These are phyloP conservation scores for Cerrena zonata DNA, from an alignment of 1,284 basidiomycete species.

Conservation along the genomic window DNA sequence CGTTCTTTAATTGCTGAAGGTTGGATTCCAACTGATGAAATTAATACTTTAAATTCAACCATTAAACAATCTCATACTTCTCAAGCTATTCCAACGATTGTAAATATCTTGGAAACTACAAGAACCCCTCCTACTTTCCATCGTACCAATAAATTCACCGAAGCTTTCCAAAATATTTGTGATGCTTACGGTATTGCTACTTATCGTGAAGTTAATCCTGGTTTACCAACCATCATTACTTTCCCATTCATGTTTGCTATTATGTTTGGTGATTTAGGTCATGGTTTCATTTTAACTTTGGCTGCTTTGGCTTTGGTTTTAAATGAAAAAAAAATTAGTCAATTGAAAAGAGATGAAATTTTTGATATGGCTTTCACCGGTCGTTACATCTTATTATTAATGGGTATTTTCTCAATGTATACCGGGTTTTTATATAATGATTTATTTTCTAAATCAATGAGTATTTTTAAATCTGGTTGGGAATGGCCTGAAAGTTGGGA, in stretches of 20 bases:
- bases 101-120: conserved; percentile 85
- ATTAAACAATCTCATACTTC: neutral
- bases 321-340: conserved; percentile 76
- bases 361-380: conserved; percentile 49
- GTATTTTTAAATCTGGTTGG: too few species aligned
- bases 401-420: conserved; percentile 94
- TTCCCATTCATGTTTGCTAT: conserved; percentile 99
- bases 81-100: conserved; percentile 62
- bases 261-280: conserved; percentile 99
- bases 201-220: conserved; percentile 97
- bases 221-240: conserved; percentile 87
- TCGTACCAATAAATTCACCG: conserved; percentile 94
- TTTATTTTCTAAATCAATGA: conserved; percentile 91
- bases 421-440: conserved; percentile 99
- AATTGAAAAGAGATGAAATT: conserved; percentile 75
- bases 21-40: conserved; percentile 92
- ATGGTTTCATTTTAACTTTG: conserved; percentile 80
- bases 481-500: too few species aligned
- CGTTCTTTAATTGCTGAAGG: conserved; percentile 97
- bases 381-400: conserved; percentile 95
- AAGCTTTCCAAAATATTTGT: conserved; percentile 96
- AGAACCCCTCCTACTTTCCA: conserved; percentile 95
- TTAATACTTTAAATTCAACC: neutral
- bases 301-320: conserved; percentile 82
- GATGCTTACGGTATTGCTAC: conserved; percentile 93